phyloP scores from a whole-genome alignment of 73 alveolate genomes.

The Blepharisma japonicum region DNA sequence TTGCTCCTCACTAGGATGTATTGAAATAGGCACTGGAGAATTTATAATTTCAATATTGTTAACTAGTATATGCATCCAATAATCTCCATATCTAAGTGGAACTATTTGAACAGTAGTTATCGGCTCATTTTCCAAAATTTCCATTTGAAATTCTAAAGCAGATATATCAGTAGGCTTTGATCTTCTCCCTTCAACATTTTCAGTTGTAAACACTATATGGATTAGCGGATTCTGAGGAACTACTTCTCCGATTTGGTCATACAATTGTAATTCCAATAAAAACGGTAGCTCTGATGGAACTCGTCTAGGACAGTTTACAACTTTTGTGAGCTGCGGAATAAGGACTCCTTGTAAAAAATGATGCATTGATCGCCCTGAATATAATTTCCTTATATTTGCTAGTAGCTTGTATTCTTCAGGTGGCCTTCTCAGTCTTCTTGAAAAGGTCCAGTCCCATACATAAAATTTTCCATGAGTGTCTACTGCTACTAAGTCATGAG shows the following conservation, averaged over 20 bases:
- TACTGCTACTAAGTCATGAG: neutral
- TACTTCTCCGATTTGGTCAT: conserved; percentile 11
- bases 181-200: neutral
- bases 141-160: neutral
- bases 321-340: conserved; percentile 23
- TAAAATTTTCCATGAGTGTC: neutral
- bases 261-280: neutral
- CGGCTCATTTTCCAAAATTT: neutral
- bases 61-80: neutral
- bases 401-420: neutral
- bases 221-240: neutral
- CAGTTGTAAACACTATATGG: neutral
- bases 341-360: neutral
- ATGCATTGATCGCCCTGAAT: conserved; percentile 19
- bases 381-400: neutral
- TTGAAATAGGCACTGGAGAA: neutral
- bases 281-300: neutral
- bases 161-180: neutral
- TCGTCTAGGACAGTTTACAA: neutral
- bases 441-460: conserved; percentile 11
- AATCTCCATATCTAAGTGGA: neutral
- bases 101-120: neutral
- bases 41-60: neutral
- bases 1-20: conserved; percentile 9
- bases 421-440: conserved; percentile 5